phyloP scores from a whole-genome alignment of 768 basidiomycete species.

The Nevesoporus exiguus region DNA sequence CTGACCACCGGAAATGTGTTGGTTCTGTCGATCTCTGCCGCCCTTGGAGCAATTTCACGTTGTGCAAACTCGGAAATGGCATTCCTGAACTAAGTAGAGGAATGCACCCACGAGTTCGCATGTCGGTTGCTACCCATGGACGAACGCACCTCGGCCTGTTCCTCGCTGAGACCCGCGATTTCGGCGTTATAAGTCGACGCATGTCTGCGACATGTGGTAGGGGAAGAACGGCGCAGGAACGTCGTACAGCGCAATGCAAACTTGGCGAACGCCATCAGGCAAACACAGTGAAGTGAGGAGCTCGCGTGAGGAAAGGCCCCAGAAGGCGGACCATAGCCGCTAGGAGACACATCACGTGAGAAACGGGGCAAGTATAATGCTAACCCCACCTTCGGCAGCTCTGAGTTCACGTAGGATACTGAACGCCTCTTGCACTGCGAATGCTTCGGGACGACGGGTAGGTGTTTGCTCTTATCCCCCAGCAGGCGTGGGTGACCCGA shows the following conservation, averaged over 20 bases:
- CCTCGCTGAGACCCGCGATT: constrained; percentile 73
- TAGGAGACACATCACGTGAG: constrained; percentile 8
- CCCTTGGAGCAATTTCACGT: constrained; percentile 81
- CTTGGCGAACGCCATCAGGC: constrained; percentile 15
- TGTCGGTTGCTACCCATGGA: background rate
- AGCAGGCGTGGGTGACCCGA: too few species aligned
- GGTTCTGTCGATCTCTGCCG: constrained; percentile 79
- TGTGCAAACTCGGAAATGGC: constrained; percentile 77
- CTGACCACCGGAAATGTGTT: constrained; percentile 78
- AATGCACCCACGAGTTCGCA: background rate
- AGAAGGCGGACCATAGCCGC: constrained; percentile 17
- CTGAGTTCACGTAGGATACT: too few species aligned
- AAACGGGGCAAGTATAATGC: too few species aligned
- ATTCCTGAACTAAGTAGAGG: constrained; percentile 71
- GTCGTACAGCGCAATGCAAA: constrained; percentile 5
- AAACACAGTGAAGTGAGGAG: background rate
- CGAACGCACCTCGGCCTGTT: constrained; percentile 68
- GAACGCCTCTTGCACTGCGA: too few species aligned
- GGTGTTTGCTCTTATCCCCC: too few species aligned
- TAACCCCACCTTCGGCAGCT: too few species aligned
- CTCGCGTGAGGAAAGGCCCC: too few species aligned
- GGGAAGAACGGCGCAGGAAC: background rate
- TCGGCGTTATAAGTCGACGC: constrained; percentile 66
- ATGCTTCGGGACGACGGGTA: too few species aligned
- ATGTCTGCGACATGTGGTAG: constrained; percentile 5